Percentiles rank a stretch among this genome's conserved stretches.
phyloP scores from a whole-genome alignment of 345 rosid genomes.

The Mallotus nudiflorus region DNA sequence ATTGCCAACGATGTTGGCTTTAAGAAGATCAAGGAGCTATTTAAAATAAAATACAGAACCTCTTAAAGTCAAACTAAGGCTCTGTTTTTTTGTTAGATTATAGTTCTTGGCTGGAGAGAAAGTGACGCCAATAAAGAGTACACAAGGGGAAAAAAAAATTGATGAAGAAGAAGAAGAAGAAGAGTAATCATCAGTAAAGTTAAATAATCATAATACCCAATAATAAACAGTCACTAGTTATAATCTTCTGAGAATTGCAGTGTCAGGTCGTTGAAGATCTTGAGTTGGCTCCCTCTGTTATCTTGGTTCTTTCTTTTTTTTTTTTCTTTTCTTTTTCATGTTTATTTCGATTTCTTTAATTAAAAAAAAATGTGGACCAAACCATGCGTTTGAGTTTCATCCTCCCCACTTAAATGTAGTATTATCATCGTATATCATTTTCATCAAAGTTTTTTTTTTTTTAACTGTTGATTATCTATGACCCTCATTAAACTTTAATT shows the following conservation, averaged over 20 bases:
- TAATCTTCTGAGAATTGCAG: not conserved
- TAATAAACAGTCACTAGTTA: too few species aligned
- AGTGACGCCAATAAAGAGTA: not conserved
- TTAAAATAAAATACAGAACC: not conserved
- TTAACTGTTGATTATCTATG: too few species aligned
- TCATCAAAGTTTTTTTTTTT: too few species aligned
- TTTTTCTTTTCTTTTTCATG: not conserved
- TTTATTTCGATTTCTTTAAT: too few species aligned
- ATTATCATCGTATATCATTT: too few species aligned
- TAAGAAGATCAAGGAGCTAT: not conserved
- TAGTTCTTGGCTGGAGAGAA: conserved; percentile 7
- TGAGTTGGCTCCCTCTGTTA: conserved; percentile 1
- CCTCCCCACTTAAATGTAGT: too few species aligned
- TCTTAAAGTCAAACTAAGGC: conserved; percentile 6
- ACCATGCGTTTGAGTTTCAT: too few species aligned
- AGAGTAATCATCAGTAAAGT: too few species aligned
- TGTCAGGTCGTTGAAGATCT: conserved; percentile 12
- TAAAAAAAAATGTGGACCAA: too few species aligned
- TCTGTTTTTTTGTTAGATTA: not conserved
- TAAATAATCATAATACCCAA: too few species aligned
- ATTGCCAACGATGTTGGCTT: conserved; percentile 28
- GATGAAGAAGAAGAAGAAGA: not conserved
- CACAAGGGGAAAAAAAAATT: not conserved
- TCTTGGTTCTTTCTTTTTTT: not conserved
- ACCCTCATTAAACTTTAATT: too few species aligned